A percentile compares a stretch with the other conserved stretches of the same genome.
Conservation (phyloP, 257 asterid genomes). For the Solanum ahanhuiri region DNA sequence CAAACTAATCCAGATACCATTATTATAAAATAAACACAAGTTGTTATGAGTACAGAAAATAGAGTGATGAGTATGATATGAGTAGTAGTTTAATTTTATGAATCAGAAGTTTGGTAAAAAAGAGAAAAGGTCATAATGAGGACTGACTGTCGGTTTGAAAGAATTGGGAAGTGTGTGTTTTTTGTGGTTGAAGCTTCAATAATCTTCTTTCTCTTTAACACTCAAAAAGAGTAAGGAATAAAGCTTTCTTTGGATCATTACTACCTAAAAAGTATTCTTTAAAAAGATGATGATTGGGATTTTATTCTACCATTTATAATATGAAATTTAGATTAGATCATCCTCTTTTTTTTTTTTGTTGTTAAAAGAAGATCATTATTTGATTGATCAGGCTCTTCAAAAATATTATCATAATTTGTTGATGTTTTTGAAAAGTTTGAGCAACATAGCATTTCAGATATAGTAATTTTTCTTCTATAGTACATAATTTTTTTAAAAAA, state of each 20-base stretch:
- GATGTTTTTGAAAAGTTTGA: neutral
- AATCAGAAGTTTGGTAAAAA: constrained; percentile 38
- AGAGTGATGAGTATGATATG: neutral
- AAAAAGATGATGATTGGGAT: neutral
- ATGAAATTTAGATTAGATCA: neutral
- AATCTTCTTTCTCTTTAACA: neutral
- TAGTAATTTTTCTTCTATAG: too few species aligned
- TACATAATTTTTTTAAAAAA: too few species aligned
- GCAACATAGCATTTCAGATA: neutral
- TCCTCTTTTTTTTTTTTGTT: neutral
- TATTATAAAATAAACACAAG: neutral
- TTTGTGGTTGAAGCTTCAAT: constrained; percentile 8
- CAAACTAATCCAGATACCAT: too few species aligned
- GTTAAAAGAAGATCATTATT: neutral
- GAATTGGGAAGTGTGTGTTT: constrained; percentile 58
- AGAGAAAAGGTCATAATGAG: constrained; percentile 25
- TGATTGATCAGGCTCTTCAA: too few species aligned
- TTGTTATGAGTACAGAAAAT: neutral
- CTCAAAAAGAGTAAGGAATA: neutral
- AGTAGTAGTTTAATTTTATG: neutral
- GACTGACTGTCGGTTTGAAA: constrained; percentile 70
- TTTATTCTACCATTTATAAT: neutral
- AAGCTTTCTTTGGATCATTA: constrained; percentile 6
- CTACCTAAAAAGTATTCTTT: neutral
- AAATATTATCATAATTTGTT: neutral